A percentile compares a stretch with the other conserved stretches of the same genome.
These are phyloP conservation scores for Ophiostoma tasmaniense DNA, from an alignment of 2,329 filamentous ascomycete genomes.

Conservation along the genomic window DNA sequence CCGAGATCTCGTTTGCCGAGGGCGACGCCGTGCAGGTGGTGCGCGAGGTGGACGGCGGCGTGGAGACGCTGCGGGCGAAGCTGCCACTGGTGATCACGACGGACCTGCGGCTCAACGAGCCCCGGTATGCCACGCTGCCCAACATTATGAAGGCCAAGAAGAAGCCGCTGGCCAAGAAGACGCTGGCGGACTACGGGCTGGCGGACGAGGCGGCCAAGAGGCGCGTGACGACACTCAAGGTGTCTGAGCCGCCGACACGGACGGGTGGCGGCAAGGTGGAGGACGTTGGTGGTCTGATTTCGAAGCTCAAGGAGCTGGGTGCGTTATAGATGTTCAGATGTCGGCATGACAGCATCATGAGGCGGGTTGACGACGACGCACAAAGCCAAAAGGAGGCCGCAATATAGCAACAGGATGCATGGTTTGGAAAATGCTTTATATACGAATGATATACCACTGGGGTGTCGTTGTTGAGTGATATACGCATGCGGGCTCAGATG, in stretches of 20 bases:
- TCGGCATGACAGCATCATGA: too few relatives aligned
- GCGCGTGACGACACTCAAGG: slow-evolving; percentile 83
- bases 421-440: not conserved
- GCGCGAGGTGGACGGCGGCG: slow-evolving; percentile 89
- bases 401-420: not conserved
- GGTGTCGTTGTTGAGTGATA: too few relatives aligned
- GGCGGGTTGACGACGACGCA: too few relatives aligned
- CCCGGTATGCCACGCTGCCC: slow-evolving; percentile 85
- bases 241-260: slow-evolving; percentile 76
- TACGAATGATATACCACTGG: not conserved
- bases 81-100: slow-evolving; percentile 93
- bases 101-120: slow-evolving; percentile 89
- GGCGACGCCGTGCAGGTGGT: slow-evolving; percentile 67
- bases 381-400: not conserved
- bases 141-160: slow-evolving; percentile 99
- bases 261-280: slow-evolving; percentile 96
- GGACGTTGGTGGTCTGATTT: slow-evolving; percentile 88
- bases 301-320: slow-evolving; percentile 91
- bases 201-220: slow-evolving; percentile 63
- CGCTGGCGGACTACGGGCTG: slow-evolving; percentile 70
- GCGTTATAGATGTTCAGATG: slow-evolving; percentile 51
- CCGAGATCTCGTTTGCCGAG: slow-evolving; percentile 66
- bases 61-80: slow-evolving; percentile 77
- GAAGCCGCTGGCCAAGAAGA: slow-evolving; percentile 95
- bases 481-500: too few relatives aligned